Conservation (phyloP, 2,329 filamentous ascomycete species). For the Claviceps sorghi region DNA sequence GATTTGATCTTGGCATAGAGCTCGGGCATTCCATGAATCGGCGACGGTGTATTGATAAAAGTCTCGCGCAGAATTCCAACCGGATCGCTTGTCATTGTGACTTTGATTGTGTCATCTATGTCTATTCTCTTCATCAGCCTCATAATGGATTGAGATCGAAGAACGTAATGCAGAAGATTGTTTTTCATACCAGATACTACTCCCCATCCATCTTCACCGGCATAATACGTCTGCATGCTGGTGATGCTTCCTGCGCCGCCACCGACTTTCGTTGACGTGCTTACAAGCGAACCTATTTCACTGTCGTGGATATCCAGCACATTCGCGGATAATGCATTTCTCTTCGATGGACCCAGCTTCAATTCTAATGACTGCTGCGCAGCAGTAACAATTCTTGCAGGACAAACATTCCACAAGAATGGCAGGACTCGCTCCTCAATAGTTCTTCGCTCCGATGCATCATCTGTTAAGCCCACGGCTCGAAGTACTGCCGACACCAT, state of each 20-base stretch:
- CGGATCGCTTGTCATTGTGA: constrained; percentile 68
- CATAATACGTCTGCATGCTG: constrained; percentile 58
- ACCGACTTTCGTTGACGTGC: constrained; percentile 36
- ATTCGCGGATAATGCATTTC: constrained; percentile 58
- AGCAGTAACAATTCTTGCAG: constrained; percentile 53
- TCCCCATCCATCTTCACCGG: constrained; percentile 65
- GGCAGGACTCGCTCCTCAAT: constrained; percentile 58
- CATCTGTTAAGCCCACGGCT: constrained; percentile 49
- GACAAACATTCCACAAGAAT: constrained; percentile 63
- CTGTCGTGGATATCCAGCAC: constrained; percentile 35
- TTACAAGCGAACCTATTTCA: constrained; percentile 29
- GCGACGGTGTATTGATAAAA: constrained; percentile 59
- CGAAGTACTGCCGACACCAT: constrained; percentile 57
- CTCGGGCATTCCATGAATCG: constrained; percentile 69
- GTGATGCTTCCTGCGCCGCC: constrained; percentile 37
- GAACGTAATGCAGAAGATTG: background rate
- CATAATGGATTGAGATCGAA: background rate
- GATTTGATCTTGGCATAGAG: constrained; percentile 56
- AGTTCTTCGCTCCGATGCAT: constrained; percentile 41
- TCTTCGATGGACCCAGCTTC: constrained; percentile 53
- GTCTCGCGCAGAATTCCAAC: constrained; percentile 71
- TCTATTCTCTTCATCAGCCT: constrained; percentile 34
- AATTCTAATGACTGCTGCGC: constrained; percentile 36
- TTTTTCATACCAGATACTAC: constrained; percentile 51
- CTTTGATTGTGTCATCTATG: constrained; percentile 90